A percentile compares a stretch with the other conserved stretches of the same genome.
phyloP scores from a whole-genome alignment of 179 eudicot species.

The Drosera spatulata region DNA sequence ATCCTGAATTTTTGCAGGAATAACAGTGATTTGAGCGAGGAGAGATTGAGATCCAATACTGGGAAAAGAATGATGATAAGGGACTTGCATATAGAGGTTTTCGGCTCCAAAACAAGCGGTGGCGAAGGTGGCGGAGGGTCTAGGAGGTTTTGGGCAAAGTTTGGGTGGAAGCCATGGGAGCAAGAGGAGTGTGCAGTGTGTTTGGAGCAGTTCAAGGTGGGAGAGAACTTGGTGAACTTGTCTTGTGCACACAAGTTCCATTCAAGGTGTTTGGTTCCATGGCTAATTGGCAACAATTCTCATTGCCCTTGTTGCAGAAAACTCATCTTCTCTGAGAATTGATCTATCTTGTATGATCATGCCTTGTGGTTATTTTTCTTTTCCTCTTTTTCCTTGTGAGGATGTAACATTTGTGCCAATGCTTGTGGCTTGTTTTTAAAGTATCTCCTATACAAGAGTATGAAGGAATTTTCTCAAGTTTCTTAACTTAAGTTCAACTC shows the following conservation, averaged over 20 bases:
- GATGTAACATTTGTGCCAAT: too few species aligned
- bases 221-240: conserved; percentile 39
- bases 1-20: background rate
- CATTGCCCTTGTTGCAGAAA: conserved; percentile 83
- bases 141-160: conserved; percentile 31
- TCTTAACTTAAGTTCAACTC: too few species aligned
- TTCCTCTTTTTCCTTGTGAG: too few species aligned
- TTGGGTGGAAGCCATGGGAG: conserved; percentile 42
- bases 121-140: conserved; percentile 5
- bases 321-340: conserved; percentile 7
- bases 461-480: too few species aligned
- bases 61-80: conserved; percentile 1
- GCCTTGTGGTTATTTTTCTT: too few species aligned
- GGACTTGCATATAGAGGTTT: conserved; percentile 23
- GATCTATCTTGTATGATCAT: background rate
- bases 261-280: conserved; percentile 6
- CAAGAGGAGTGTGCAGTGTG: conserved; percentile 16
- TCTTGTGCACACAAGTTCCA: conserved; percentile 65
- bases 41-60: conserved; percentile 7
- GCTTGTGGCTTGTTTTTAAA: too few species aligned
- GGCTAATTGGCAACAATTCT: conserved; percentile 36
- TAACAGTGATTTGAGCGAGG: conserved; percentile 16
- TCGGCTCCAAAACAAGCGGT: conserved; percentile 15
- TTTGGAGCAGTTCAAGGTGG: conserved; percentile 40
- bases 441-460: too few species aligned